Evolutionary conservation across 371 early-diverging fungal genomes (phyloP).

Genomic region (Gilbertella persicaria): DNA sequence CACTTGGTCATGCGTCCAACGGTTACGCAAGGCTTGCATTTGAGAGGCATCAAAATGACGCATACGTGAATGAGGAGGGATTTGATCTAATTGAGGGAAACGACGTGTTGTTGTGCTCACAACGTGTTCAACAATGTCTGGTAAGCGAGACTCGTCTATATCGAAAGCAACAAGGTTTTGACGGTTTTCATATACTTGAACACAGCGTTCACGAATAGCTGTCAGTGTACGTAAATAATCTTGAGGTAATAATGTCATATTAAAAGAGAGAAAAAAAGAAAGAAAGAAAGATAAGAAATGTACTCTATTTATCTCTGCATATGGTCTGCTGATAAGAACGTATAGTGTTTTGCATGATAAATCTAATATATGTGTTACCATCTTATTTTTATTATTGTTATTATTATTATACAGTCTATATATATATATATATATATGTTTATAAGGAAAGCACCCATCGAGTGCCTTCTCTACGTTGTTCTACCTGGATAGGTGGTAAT

Average conservation of each 20-base stretch:
- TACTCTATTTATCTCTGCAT: not conserved
- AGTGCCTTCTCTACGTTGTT: conserved; percentile 65
- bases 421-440: no score
- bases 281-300: conserved; percentile 56
- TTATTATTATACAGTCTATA: not conserved
- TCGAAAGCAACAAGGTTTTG: conserved; percentile 66
- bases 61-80: conserved; percentile 90
- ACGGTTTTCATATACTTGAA: conserved; percentile 65
- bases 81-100: conserved; percentile 56
- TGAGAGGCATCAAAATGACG: conserved; percentile 78
- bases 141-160: conserved; percentile 63
- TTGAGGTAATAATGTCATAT: conserved; percentile 40
- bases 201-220: conserved; percentile 79
- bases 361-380: not conserved
- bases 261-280: not conserved
- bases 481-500: conserved; percentile 70
- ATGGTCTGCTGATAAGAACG: not conserved
- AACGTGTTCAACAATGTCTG: conserved; percentile 68
- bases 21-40: conserved; percentile 45
- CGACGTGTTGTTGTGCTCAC: conserved; percentile 70
- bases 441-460: conserved; percentile 52
- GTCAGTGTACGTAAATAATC: conserved; percentile 71
- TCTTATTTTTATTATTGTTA: no score
- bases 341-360: not conserved
- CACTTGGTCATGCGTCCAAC: conserved; percentile 25